Evolutionary conservation across 441 rosid genomes (phyloP).

Genomic region (Sinapis alba): DNA sequence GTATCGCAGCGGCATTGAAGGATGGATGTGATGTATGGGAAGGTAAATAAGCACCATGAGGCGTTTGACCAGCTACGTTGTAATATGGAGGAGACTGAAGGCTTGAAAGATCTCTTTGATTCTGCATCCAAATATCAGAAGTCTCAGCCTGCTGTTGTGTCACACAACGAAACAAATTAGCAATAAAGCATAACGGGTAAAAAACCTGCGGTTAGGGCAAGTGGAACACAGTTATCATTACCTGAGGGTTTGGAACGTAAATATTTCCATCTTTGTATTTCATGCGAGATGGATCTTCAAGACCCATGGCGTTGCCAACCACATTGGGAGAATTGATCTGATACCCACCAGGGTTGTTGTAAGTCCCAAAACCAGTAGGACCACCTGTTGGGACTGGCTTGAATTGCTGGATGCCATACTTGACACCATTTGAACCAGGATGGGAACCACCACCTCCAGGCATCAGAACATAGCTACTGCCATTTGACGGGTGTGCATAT

Average conservation of each 20-base stretch:
- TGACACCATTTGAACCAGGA: slow-evolving; percentile 7
- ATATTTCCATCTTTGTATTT: slow-evolving; percentile 62
- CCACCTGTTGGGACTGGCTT: slow-evolving; percentile 14
- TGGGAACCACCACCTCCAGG: slow-evolving; percentile 10
- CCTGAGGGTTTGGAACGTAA: slow-evolving; percentile 89
- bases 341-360: slow-evolving; percentile 11
- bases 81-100: slow-evolving; percentile 77
- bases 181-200: background rate
- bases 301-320: slow-evolving; percentile 70
- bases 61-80: slow-evolving; percentile 80
- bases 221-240: slow-evolving; percentile 28
- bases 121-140: slow-evolving; percentile 92
- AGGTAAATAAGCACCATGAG: slow-evolving; percentile 78
- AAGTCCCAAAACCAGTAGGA: slow-evolving; percentile 2
- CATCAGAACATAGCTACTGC: slow-evolving; percentile 11
- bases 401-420: slow-evolving; percentile 14
- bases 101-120: slow-evolving; percentile 72
- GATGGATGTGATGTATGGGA: slow-evolving; percentile 83
- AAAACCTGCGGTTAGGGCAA: slow-evolving; percentile 39
- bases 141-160: slow-evolving; percentile 79
- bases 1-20: slow-evolving; percentile 65
- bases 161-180: slow-evolving; percentile 16
- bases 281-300: slow-evolving; percentile 82
- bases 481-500: slow-evolving; percentile 13
- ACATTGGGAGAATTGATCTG: slow-evolving; percentile 44